These are phyloP conservation scores for Serendipita sp. DNA, from an alignment of 768 basidiomycete species.

Conservation along the genomic window DNA sequence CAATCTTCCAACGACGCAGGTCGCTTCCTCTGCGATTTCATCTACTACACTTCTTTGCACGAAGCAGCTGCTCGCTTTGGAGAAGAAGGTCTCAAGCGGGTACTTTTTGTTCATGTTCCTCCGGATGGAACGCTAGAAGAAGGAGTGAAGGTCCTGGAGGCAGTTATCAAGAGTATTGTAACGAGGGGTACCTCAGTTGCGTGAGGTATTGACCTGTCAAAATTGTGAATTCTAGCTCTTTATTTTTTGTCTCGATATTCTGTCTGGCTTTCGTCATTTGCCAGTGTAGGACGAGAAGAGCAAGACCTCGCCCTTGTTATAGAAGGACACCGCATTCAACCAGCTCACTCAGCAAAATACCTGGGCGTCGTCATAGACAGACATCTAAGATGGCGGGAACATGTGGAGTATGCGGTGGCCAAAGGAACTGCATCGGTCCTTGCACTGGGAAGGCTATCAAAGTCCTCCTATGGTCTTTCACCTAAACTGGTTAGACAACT, in stretches of 20 bases:
- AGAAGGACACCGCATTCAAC: too few species aligned
- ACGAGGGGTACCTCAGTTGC: too few species aligned
- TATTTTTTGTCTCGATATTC: too few species aligned
- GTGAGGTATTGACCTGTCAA: too few species aligned
- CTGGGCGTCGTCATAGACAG: conserved; percentile 7
- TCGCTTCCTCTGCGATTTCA: conserved; percentile 61
- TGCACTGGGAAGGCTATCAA: background rate
- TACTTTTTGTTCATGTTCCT: conserved; percentile 14
- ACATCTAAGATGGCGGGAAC: conserved; percentile 4
- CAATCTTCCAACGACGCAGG: conserved; percentile 63
- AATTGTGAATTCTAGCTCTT: too few species aligned
- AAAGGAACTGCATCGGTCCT: background rate
- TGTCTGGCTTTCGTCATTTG: too few species aligned
- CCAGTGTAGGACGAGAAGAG: too few species aligned
- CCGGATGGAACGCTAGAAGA: conserved; percentile 5
- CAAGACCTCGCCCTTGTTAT: too few species aligned
- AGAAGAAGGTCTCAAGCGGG: conserved; percentile 9
- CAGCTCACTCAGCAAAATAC: background rate
- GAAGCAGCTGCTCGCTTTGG: conserved; percentile 21
- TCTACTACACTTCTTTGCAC: conserved; percentile 60
- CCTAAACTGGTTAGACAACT: background rate
- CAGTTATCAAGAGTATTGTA: background rate
- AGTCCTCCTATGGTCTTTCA: background rate
- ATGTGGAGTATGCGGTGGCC: background rate
- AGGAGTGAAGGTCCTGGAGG: background rate